Evolutionary conservation across 176 grass and related monocot species (phyloP).

Genomic region (Avena sativa): DNA sequence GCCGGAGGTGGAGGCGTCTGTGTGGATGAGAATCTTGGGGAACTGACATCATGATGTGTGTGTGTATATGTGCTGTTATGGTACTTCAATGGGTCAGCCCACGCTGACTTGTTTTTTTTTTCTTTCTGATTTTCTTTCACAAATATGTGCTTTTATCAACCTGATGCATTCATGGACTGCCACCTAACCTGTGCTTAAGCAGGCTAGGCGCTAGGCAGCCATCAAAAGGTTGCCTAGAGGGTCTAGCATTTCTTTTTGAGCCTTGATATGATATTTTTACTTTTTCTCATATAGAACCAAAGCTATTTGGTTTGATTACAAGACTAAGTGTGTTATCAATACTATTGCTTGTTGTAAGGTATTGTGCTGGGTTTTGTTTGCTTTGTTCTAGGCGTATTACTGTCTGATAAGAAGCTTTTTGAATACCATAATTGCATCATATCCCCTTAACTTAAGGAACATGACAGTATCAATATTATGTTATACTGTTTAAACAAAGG

Average conservation of each 20-base stretch:
- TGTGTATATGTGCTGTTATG: neutral
- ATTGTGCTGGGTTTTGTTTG: neutral
- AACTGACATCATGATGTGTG: neutral
- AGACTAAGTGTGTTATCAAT: neutral
- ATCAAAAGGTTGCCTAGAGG: neutral
- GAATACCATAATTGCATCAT: constrained; percentile 27
- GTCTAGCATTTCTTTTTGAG: neutral
- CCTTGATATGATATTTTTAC: neutral
- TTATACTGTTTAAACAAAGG: constrained; percentile 15
- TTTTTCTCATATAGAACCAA: neutral
- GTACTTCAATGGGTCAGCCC: neutral
- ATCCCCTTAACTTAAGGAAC: neutral
- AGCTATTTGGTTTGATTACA: constrained; percentile 1
- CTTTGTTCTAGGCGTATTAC: neutral
- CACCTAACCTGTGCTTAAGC: neutral
- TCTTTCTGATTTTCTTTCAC: neutral
- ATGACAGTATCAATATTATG: neutral
- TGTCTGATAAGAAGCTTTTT: constrained; percentile 21
- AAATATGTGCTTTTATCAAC: neutral
- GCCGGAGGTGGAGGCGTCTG: neutral
- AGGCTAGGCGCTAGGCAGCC: neutral
- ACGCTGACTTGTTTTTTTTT: neutral
- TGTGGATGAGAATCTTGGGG: neutral
- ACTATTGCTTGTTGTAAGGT: constrained; percentile 11
- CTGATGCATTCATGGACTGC: neutral